These are phyloP conservation scores for Aegilops sharonensis DNA, from an alignment of 176 grass and related monocot species.

Conservation along the genomic window DNA sequence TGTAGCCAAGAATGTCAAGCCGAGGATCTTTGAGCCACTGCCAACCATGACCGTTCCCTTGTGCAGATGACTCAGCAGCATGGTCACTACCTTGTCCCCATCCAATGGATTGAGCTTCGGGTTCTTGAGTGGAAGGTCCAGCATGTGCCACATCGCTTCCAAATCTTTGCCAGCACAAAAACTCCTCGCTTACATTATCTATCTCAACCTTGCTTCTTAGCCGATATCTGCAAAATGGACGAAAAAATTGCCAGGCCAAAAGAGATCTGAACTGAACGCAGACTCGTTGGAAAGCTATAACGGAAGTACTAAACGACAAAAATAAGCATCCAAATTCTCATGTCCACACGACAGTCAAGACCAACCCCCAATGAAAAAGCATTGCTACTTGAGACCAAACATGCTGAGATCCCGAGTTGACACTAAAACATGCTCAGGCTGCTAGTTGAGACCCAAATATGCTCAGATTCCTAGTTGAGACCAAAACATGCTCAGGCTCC, in stretches of 20 bases:
- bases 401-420: too few relatives aligned
- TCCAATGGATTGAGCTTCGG: slow-evolving; percentile 69
- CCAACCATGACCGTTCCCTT: slow-evolving; percentile 79
- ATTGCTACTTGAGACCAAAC: too few relatives aligned
- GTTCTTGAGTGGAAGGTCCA: slow-evolving; percentile 58
- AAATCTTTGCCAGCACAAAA: slow-evolving; percentile 92
- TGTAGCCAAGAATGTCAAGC: slow-evolving; percentile 72
- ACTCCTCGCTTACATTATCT: slow-evolving; percentile 78
- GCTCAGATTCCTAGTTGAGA: too few relatives aligned
- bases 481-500: too few relatives aligned
- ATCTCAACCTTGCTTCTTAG: slow-evolving; percentile 83
- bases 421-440: too few relatives aligned
- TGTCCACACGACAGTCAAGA: too few relatives aligned
- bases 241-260: background rate
- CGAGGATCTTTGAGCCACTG: slow-evolving; percentile 87
- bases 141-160: slow-evolving; percentile 34
- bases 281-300: too few relatives aligned
- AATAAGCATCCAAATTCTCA: too few relatives aligned
- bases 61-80: slow-evolving; percentile 51
- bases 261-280: too few relatives aligned
- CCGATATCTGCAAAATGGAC: slow-evolving; percentile 40
- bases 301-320: too few relatives aligned
- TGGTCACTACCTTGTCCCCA: slow-evolving; percentile 71
- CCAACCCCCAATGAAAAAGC: too few relatives aligned
- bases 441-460: too few relatives aligned